Percentiles rank a stretch among this genome's conserved stretches.
Conservation (phyloP, 768 basidiomycete species). For the Cystobasidium ongulense region DNA sequence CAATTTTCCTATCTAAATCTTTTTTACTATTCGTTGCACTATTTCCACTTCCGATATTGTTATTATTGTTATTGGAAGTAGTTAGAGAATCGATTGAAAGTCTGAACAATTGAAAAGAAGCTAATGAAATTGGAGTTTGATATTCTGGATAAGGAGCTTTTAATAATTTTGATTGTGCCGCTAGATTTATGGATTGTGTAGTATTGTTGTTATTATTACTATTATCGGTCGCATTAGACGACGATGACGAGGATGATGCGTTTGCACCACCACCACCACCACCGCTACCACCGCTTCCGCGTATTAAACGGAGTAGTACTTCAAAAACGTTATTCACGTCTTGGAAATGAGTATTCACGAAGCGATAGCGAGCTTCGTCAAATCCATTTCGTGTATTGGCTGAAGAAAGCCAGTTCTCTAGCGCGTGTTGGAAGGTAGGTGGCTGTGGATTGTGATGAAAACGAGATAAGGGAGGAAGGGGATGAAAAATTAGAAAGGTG, state of each 20-base stretch:
- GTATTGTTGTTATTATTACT: constrained; percentile 45
- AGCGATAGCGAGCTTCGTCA: constrained; percentile 69
- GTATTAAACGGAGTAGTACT: constrained; percentile 80
- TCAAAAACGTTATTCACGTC: constrained; percentile 83
- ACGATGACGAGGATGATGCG: constrained; percentile 48
- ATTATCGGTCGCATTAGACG: constrained; percentile 50
- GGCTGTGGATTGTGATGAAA: constrained; percentile 53
- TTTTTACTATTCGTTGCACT: constrained; percentile 56
- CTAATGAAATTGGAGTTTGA: constrained; percentile 89
- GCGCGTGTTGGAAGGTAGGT: constrained; percentile 79
- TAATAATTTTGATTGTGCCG: constrained; percentile 50
- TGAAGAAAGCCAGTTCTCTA: constrained; percentile 81
- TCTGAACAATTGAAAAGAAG: constrained; percentile 81
- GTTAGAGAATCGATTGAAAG: constrained; percentile 62
- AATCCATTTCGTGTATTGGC: constrained; percentile 60
- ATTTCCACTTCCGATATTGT: constrained; percentile 48
- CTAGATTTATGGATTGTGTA: constrained; percentile 35
- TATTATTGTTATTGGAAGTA: background rate
- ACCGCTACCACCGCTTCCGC: constrained; percentile 67
- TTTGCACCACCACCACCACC: constrained; percentile 4
- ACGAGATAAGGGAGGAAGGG: constrained; percentile 2
- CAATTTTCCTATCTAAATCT: constrained; percentile 64
- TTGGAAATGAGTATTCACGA: constrained; percentile 77
- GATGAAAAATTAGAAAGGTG: constrained; percentile 18
- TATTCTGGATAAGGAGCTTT: constrained; percentile 73